Evolutionary conservation across 805 yeast species (phyloP).

Genomic region (Sugiyamaella floridensis): DNA sequence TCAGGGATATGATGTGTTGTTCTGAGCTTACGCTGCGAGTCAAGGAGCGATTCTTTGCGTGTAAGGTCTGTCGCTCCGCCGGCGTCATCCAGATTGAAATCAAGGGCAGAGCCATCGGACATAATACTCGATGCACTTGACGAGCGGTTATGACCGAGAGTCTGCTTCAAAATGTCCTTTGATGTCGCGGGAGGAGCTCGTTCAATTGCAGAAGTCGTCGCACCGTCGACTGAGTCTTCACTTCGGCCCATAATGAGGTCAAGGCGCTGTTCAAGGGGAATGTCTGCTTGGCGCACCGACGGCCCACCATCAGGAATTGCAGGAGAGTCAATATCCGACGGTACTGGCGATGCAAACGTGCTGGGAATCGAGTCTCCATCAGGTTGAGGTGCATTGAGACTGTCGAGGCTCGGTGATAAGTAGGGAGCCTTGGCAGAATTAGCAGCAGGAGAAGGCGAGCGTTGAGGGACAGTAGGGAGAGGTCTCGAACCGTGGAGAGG

Average conservation of each 20-base stretch:
- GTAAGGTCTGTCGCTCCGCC: conserved; percentile 12
- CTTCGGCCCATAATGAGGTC: conserved; percentile 2
- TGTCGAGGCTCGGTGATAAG: background rate
- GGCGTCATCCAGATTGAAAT: background rate
- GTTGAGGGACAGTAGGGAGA: conserved; percentile 18
- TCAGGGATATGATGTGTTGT: conserved; percentile 19
- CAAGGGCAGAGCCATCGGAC: conserved; percentile 9
- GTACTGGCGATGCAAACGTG: background rate
- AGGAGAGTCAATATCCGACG: background rate
- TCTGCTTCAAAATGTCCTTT: background rate
- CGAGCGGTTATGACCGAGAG: background rate
- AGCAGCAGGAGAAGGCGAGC: background rate
- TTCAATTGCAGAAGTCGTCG: background rate
- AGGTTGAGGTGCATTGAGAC: background rate
- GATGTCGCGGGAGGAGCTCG: background rate
- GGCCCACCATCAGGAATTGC: background rate
- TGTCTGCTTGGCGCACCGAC: background rate
- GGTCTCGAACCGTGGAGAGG: conserved; percentile 12
- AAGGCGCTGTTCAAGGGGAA: conserved; percentile 1
- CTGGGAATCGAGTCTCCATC: background rate
- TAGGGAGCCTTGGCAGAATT: background rate
- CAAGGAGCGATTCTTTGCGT: conserved; percentile 30
- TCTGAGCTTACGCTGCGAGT: conserved; percentile 25
- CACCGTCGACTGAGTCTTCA: background rate
- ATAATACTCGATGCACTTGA: conserved; percentile 12